phyloP scores from a whole-genome alignment of 306 rosid genomes.

The Lablab purpureus region DNA sequence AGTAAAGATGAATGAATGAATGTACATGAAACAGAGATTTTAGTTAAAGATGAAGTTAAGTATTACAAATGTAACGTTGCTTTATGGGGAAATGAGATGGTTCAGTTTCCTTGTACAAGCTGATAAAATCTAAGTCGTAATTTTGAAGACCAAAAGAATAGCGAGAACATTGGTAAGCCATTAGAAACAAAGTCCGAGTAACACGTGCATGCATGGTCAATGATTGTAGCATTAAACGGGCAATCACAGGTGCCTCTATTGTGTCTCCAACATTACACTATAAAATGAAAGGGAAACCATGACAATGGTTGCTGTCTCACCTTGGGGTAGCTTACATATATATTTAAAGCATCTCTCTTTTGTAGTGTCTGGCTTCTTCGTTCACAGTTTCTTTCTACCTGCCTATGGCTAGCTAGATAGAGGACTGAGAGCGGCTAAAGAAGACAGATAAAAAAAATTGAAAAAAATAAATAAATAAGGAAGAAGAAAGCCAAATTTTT shows the following conservation, averaged over 20 bases:
- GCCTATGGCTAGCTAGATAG: slow-evolving; percentile 41
- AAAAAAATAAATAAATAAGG: background rate
- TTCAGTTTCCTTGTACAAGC: background rate
- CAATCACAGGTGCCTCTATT: slow-evolving; percentile 13
- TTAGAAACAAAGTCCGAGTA: slow-evolving; percentile 35
- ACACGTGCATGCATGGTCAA: slow-evolving; percentile 39
- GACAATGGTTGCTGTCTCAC: slow-evolving; percentile 23
- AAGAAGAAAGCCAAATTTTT: background rate
- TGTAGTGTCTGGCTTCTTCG: background rate
- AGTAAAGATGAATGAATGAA: too few relatives aligned
- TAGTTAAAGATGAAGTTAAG: background rate
- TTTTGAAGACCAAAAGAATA: background rate
- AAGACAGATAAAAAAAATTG: background rate
- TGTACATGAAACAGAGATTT: background rate
- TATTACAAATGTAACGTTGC: background rate
- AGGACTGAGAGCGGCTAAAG: slow-evolving; percentile 23
- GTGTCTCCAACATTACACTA: slow-evolving; percentile 31
- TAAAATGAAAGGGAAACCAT: background rate
- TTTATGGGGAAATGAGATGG: background rate
- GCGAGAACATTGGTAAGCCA: slow-evolving; percentile 50
- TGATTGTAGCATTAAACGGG: slow-evolving; percentile 32
- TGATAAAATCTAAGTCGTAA: background rate
- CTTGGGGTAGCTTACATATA: background rate
- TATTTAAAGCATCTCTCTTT: background rate
- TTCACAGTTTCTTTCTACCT: slow-evolving; percentile 46